phyloP scores from a whole-genome alignment of 208 protist genomes.

The Leishmania major region DNA sequence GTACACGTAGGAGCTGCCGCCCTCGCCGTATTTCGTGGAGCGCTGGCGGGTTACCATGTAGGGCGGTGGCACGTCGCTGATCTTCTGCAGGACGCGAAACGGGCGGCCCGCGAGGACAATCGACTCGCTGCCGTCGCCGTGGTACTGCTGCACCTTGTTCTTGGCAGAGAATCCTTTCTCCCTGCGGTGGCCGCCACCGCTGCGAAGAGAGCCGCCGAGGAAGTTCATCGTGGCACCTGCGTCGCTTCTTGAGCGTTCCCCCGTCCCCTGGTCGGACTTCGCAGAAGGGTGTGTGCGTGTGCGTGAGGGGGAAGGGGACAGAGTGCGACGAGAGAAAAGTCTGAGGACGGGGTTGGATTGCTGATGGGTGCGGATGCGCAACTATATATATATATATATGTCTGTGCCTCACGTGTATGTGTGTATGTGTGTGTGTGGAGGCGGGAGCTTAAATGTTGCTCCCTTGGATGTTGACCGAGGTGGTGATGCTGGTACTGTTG shows the following conservation, averaged over 20 bases:
- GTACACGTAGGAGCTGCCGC: constrained; percentile 58
- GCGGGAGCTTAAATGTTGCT: not conserved
- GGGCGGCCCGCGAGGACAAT: constrained; percentile 85
- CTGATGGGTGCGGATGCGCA: not conserved
- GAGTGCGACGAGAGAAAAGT: not conserved
- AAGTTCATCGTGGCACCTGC: constrained; percentile 24
- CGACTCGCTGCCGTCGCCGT: constrained; percentile 74
- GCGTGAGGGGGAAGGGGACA: not conserved
- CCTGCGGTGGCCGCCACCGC: constrained; percentile 34
- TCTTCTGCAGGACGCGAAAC: constrained; percentile 78
- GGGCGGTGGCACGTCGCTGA: constrained; percentile 48
- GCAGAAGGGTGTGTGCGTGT: not conserved
- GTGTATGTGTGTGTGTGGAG: not conserved
- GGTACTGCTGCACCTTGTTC: constrained; percentile 84
- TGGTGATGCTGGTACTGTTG: not conserved
- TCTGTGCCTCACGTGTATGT: not conserved
- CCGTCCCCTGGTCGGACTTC: not conserved
- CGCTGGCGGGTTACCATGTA: constrained; percentile 37
- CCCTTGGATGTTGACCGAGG: not conserved
- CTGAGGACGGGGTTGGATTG: not conserved
- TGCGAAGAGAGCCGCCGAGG: constrained; percentile 18
- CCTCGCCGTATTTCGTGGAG: constrained; percentile 36
- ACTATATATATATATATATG: not conserved
- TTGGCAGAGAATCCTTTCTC: constrained; percentile 80
- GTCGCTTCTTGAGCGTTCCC: not conserved